These are phyloP conservation scores for Phytophthora boehmeriae DNA, from an alignment of 352 stramenopile species.

Conservation along the genomic window DNA sequence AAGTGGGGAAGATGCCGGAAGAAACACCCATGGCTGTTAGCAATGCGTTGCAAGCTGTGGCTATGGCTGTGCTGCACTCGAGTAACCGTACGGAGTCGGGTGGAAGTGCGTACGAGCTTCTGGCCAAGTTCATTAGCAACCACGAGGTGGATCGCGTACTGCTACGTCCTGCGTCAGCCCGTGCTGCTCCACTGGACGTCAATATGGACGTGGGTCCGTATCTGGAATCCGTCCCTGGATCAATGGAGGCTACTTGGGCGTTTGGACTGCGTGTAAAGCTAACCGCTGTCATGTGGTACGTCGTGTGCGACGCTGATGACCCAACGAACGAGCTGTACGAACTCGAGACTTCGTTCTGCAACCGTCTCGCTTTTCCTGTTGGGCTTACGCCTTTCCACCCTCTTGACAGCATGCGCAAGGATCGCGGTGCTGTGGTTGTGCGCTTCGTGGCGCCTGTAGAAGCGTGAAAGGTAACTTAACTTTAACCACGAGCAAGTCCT, in stretches of 20 bases:
- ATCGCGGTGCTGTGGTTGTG: slow-evolving; percentile 49
- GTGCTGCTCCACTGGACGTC: slow-evolving; percentile 61
- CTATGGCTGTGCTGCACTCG: slow-evolving; percentile 45
- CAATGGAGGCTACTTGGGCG: slow-evolving; percentile 39
- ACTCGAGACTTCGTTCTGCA: slow-evolving; percentile 64
- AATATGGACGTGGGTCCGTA: slow-evolving; percentile 67
- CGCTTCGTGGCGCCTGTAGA: slow-evolving; percentile 26
- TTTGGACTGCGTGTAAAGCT: slow-evolving; percentile 68
- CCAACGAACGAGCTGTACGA: slow-evolving; percentile 62
- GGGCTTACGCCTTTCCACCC: slow-evolving; percentile 60
- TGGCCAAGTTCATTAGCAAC: slow-evolving; percentile 62
- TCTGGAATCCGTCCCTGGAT: slow-evolving; percentile 22
- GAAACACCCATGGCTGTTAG: slow-evolving; percentile 39
- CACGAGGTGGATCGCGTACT: slow-evolving; percentile 61
- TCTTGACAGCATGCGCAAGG: too few species aligned
- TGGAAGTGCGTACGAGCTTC: slow-evolving; percentile 69
- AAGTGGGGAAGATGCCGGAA: slow-evolving; percentile 36
- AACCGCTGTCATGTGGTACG: slow-evolving; percentile 66
- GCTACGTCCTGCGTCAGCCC: slow-evolving; percentile 68
- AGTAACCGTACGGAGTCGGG: slow-evolving; percentile 85
- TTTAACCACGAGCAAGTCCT: too few species aligned
- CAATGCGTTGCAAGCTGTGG: slow-evolving; percentile 37
- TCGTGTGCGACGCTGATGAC: slow-evolving; percentile 71
- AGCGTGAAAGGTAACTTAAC: neutral
- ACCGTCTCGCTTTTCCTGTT: slow-evolving; percentile 63